These are phyloP conservation scores for Candida buenavistaensis DNA, from an alignment of 1,139 yeast genomes.

Conservation along the genomic window DNA sequence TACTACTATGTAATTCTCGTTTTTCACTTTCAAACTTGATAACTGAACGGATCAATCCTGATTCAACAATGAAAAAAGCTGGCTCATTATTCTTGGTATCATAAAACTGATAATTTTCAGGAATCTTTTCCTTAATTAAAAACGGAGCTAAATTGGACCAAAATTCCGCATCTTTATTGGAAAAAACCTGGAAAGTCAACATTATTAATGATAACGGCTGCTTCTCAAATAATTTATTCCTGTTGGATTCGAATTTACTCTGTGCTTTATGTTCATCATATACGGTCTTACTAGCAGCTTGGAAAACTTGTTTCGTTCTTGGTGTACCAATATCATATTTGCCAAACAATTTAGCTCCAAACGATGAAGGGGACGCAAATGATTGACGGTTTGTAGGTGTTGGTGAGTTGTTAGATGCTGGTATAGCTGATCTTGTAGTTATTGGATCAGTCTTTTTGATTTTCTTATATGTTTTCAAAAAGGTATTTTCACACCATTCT, in stretches of 20 bases:
- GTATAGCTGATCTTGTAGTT: constrained; percentile 10
- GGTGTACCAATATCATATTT: constrained; percentile 47
- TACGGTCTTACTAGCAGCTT: constrained; percentile 61
- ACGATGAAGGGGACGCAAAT: constrained; percentile 14
- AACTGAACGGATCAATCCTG: constrained; percentile 71
- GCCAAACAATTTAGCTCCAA: constrained; percentile 11
- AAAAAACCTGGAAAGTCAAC: constrained; percentile 69
- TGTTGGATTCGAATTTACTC: constrained; percentile 25
- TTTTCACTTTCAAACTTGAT: constrained; percentile 53
- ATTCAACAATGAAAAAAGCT: constrained; percentile 70
- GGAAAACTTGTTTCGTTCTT: constrained; percentile 57
- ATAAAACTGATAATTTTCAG: constrained; percentile 51
- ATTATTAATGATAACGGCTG: constrained; percentile 71
- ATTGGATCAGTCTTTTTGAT: constrained; percentile 23
- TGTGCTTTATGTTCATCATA: constrained; percentile 40
- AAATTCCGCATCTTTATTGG: constrained; percentile 59
- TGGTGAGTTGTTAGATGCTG: constrained; percentile 9
- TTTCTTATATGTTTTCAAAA: constrained; percentile 63
- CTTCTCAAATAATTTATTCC: constrained; percentile 36
- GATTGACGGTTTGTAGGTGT: constrained; percentile 11
- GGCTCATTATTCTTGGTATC: constrained; percentile 41
- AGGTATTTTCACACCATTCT: constrained; percentile 96
- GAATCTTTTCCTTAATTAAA: constrained; percentile 50
- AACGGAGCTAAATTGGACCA: constrained; percentile 61
- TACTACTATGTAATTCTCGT: constrained; percentile 68